Percentiles rank a stretch among this genome's conserved stretches.
phyloP scores from a whole-genome alignment of 2,329 filamentous ascomycete genomes.

The Lecanicillium sp. region DNA sequence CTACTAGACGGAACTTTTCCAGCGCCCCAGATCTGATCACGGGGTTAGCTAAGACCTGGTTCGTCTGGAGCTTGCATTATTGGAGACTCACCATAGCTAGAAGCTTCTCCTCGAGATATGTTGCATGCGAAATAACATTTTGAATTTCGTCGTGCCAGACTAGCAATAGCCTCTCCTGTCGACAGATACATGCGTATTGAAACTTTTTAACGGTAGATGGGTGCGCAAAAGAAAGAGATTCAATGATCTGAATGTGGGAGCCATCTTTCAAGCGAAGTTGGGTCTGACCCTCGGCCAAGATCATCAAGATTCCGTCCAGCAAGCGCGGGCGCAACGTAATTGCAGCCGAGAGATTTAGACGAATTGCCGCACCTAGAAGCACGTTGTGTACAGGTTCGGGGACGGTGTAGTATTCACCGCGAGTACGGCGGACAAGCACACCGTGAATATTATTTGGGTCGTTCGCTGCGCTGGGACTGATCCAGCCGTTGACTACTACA shows the following conservation, averaged over 20 bases:
- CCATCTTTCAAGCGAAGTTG: conserved; percentile 33
- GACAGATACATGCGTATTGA: conserved; percentile 33
- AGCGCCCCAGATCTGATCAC: conserved; percentile 7
- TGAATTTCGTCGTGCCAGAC: conserved; percentile 34
- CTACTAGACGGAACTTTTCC: background rate
- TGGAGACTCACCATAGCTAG: conserved; percentile 22
- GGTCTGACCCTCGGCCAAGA: conserved; percentile 28
- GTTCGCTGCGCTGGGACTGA: conserved; percentile 12
- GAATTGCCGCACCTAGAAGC: conserved; percentile 32
- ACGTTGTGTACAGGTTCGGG: conserved; percentile 28
- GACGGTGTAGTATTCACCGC: conserved; percentile 31
- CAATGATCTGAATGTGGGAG: conserved; percentile 35
- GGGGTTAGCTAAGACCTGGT: conserved; percentile 13
- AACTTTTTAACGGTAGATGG: conserved; percentile 31
- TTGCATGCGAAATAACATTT: conserved; percentile 29
- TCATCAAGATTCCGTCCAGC: conserved; percentile 34
- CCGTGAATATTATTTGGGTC: conserved; percentile 19
- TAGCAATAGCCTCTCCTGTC: conserved; percentile 30
- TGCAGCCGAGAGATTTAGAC: conserved; percentile 36
- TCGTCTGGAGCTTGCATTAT: conserved; percentile 6
- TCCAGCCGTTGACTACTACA: conserved; percentile 20
- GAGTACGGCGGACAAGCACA: conserved; percentile 28
- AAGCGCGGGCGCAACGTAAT: conserved; percentile 41
- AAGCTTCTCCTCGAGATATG: conserved; percentile 23
- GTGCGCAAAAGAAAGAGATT: conserved; percentile 29